These are phyloP conservation scores for Thielaviopsis cerberus DNA, from an alignment of 2,329 filamentous ascomycete species.

Conservation along the genomic window DNA sequence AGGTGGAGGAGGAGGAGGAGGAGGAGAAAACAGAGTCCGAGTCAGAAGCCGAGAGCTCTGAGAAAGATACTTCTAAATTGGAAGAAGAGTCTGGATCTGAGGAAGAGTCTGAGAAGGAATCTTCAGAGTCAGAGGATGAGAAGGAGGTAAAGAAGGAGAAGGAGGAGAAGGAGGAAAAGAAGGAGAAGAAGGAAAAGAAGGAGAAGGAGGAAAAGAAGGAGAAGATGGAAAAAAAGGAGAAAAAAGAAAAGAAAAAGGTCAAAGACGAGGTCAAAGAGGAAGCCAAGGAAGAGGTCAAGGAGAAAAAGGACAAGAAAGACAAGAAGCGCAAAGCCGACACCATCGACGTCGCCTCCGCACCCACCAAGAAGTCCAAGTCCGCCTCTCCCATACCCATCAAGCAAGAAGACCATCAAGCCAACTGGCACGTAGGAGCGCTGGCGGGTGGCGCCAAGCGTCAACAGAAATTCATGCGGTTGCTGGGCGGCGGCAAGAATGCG, in stretches of 20 bases:
- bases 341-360: background rate
- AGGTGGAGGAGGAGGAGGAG: background rate
- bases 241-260: slow-evolving; percentile 15
- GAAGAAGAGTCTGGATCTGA: background rate
- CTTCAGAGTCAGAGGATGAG: background rate
- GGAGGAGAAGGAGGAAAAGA: background rate
- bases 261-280: slow-evolving; percentile 15
- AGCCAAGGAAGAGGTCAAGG: slow-evolving; percentile 12
- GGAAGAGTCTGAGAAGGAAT: background rate
- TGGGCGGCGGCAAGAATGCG: slow-evolving; percentile 31
- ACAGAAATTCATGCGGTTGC: slow-evolving; percentile 36
- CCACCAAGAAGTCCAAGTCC: slow-evolving; percentile 12
- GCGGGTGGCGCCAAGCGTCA: slow-evolving; percentile 32
- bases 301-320: slow-evolving; percentile 16
- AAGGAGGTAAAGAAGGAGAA: background rate
- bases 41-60: background rate
- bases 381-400: background rate
- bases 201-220: background rate
- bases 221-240: slow-evolving; percentile 16
- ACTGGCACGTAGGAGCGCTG: slow-evolving; percentile 35
- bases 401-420: slow-evolving; percentile 18
- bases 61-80: too few relatives aligned
- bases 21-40: background rate
- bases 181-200: background rate
- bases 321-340: slow-evolving; percentile 15